Evolutionary conservation across 345 rosid genomes (phyloP).

Genomic region (Eucalyptus curtisii): DNA sequence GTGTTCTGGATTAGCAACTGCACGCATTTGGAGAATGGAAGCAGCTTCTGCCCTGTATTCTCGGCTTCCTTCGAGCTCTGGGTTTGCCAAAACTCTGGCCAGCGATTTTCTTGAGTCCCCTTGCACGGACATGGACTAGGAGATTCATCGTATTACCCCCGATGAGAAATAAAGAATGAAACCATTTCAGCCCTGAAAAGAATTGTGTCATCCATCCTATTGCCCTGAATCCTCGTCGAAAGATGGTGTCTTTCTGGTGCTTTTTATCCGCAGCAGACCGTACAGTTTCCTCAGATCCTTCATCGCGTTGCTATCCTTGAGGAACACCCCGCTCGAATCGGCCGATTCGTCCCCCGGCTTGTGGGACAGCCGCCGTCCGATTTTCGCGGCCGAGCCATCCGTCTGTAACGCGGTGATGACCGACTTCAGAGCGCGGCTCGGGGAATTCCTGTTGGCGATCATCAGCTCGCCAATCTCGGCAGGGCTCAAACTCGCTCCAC

Average conservation of each 20-base stretch:
- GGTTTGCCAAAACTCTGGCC: not conserved
- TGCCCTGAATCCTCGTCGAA: not conserved
- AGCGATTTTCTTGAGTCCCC: not conserved
- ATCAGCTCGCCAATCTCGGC: conserved; percentile 43
- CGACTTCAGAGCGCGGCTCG: conserved; percentile 26
- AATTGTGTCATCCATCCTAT: not conserved
- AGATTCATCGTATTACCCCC: not conserved
- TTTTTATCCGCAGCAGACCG: conserved; percentile 10
- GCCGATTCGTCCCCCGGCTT: not conserved
- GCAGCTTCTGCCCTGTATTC: not conserved
- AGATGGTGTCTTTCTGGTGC: not conserved
- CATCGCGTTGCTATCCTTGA: not conserved
- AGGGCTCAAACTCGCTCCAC: conserved; percentile 33
- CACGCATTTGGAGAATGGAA: not conserved
- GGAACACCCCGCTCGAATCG: not conserved
- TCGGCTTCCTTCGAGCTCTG: not conserved
- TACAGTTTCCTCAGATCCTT: conserved; percentile 17
- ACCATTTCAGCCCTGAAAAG: not conserved
- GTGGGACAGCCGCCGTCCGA: not conserved
- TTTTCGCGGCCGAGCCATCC: not conserved
- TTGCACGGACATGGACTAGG: not conserved
- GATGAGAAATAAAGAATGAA: not conserved
- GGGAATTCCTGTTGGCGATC: conserved; percentile 36
- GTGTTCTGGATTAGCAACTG: not conserved
- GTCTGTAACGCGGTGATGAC: conserved; percentile 27